phyloP scores from a whole-genome alignment of 345 rosid species.

The Lepidium aucheri region DNA sequence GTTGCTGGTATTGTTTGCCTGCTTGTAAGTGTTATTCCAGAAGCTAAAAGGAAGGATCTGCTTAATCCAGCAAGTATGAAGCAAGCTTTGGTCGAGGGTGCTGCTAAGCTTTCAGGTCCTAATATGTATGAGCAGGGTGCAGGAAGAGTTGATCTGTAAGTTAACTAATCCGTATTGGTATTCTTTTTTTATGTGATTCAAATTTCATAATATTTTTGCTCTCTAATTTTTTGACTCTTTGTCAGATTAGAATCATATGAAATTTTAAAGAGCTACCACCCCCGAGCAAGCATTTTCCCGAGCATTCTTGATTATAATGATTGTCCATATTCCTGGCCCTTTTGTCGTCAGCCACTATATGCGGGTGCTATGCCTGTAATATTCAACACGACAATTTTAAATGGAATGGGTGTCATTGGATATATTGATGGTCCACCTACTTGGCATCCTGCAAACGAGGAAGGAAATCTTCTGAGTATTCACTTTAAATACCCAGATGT shows the following conservation, averaged over 20 bases:
- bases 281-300: conserved; percentile 96
- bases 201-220: neutral
- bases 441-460: conserved; percentile 85
- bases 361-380: conserved; percentile 96
- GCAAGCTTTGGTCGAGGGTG: conserved; percentile 98
- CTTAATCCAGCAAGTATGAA: conserved; percentile 99
- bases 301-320: conserved; percentile 69
- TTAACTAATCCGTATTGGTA: conserved; percentile 5
- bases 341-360: conserved; percentile 92
- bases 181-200: neutral
- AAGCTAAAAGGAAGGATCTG: conserved; percentile 50
- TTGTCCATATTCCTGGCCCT: conserved; percentile 99
- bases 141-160: conserved; percentile 95
- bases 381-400: conserved; percentile 81
- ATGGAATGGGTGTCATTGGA: conserved; percentile 97
- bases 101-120: conserved; percentile 92
- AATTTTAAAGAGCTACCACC: conserved; percentile 78
- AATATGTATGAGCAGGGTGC: conserved; percentile 98
- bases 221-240: conserved; percentile 31
- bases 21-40: conserved; percentile 84
- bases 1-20: conserved; percentile 98
- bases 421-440: conserved; percentile 71
- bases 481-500: conserved; percentile 74
- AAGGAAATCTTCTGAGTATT: conserved; percentile 81
- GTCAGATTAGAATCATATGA: conserved; percentile 97